phyloP scores from a whole-genome alignment of 2,329 filamentous ascomycete genomes.

The Xylaria digitata region DNA sequence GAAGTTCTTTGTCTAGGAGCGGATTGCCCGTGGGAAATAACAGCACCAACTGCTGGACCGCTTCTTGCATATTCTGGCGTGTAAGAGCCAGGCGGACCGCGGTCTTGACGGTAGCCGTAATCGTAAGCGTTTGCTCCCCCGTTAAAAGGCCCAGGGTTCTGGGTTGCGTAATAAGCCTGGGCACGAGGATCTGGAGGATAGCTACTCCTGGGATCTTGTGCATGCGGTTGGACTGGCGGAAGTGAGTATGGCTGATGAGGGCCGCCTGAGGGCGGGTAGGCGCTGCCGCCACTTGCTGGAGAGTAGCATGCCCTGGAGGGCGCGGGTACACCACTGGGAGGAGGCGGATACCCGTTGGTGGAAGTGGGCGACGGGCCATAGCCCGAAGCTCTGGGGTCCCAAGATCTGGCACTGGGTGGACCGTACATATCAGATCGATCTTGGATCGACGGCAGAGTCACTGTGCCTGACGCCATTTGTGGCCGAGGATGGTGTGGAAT shows the following conservation, averaged over 20 bases:
- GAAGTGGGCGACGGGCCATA: conserved; percentile 58
- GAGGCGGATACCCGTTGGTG: conserved; percentile 60
- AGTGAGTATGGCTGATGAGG: conserved; percentile 42
- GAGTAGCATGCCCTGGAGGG: conserved; percentile 44
- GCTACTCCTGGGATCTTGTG: conserved; percentile 43
- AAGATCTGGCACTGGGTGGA: conserved; percentile 41
- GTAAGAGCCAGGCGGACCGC: conserved; percentile 47
- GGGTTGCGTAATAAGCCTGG: conserved; percentile 42
- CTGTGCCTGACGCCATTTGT: conserved; percentile 57
- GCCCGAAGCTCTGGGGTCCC: conserved; percentile 51
- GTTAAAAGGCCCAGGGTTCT: conserved; percentile 37
- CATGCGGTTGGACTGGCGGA: conserved; percentile 51
- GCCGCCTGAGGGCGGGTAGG: conserved; percentile 43
- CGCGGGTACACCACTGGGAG: conserved; percentile 41
- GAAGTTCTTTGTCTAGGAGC: conserved; percentile 69
- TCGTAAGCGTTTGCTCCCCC: conserved; percentile 43
- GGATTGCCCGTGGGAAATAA: conserved; percentile 58
- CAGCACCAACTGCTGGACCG: conserved; percentile 52
- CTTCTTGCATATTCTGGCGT: conserved; percentile 48
- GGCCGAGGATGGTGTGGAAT: conserved; percentile 48
- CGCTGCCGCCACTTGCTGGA: conserved; percentile 39
- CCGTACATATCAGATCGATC: conserved; percentile 54
- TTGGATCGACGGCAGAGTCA: conserved; percentile 63
- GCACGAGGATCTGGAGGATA: conserved; percentile 57
- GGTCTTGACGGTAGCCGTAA: conserved; percentile 52